Evolutionary conservation across 83 land plant genomes (phyloP), one percentile per base, ranked within the genome.

Genomic region (Thuja plicata): DNA sequence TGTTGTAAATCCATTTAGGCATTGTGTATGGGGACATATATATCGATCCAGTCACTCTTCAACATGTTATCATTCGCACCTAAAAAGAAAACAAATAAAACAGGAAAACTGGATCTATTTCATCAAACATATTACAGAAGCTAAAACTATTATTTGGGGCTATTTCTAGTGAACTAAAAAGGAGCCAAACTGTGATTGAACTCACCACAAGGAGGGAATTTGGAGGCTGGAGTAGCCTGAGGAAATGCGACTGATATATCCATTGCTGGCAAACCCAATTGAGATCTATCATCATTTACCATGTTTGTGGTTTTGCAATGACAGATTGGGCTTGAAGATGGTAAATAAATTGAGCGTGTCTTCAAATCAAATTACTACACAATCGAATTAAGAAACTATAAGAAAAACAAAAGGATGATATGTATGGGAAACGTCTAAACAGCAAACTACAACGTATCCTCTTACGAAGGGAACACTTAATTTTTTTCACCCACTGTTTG

Each of bases 161-260:
- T 78, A 78, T 37, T 16, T 21, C n/a, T 10, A 41, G 46, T 1
- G 50, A 19, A 27, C 5, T 17, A 41, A 81, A 81, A 81, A 27
- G 4, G 21, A 27, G 34, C n/a, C 2, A 5, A 41, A 43, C 17
- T 81, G 21, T 40, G 8, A 12, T 8, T 6, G 30, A 40, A 43
- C 90, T 90, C 89, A 92, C 96, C 79, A 41, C 77, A 52, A 15
- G 95, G 94, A 79, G 96, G 96, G 79, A 95, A 95, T 13, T 27
- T 87, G 7, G 96, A 93, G 38, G 96, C 96, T 40, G 96, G 92
- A 9, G 96, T 95, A 37, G 96, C 96, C 83, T 95, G 96, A 57
- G 96, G 95, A 88, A 95, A 95, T 54, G 96, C 96, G 38, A 80
- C 13, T 1, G 95, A 91, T 38, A 95, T 48, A 89, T 94, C 96